Conservation (phyloP, 805 yeast species). For the Candida xiaguanensis region DNA sequence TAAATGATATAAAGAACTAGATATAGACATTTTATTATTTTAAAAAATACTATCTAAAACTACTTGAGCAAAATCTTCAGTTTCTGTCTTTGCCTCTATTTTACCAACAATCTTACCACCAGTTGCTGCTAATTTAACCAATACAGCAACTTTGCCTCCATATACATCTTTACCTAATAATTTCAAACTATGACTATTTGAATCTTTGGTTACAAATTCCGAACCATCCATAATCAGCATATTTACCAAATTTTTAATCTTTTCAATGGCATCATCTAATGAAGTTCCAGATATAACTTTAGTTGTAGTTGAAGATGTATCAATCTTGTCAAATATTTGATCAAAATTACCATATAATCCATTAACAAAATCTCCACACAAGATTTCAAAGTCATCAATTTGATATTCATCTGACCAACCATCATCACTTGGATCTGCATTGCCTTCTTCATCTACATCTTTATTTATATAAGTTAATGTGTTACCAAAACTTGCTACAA, state of each 20-base stretch:
- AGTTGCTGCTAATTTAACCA: conserved; percentile 47
- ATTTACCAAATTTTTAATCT: conserved; percentile 47
- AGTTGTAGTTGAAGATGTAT: conserved; percentile 58
- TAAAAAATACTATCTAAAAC: conserved; percentile 6
- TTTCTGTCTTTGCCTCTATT: conserved; percentile 48
- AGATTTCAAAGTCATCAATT: conserved; percentile 71
- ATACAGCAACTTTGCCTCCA: conserved; percentile 52
- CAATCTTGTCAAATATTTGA: conserved; percentile 68
- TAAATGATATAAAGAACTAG: not conserved
- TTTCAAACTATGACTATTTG: conserved; percentile 69
- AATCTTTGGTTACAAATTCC: conserved; percentile 57
- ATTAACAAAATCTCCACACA: conserved; percentile 76
- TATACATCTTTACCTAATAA: conserved; percentile 75
- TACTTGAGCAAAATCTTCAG: conserved; percentile 21
- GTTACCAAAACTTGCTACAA: conserved; percentile 52
- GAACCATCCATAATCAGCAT: conserved; percentile 66
- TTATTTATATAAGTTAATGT: conserved; percentile 69
- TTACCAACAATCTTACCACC: conserved; percentile 60
- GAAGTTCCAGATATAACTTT: conserved; percentile 53
- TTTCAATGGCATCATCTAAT: conserved; percentile 43
- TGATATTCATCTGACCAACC: conserved; percentile 94
- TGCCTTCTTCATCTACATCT: conserved; percentile 74
- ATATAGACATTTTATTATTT: not conserved
- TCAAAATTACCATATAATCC: conserved; percentile 81
- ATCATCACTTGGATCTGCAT: conserved; percentile 61